Evolutionary conservation across 208 protist species (phyloP).

Genomic region (Tetramitus jugosus): DNA sequence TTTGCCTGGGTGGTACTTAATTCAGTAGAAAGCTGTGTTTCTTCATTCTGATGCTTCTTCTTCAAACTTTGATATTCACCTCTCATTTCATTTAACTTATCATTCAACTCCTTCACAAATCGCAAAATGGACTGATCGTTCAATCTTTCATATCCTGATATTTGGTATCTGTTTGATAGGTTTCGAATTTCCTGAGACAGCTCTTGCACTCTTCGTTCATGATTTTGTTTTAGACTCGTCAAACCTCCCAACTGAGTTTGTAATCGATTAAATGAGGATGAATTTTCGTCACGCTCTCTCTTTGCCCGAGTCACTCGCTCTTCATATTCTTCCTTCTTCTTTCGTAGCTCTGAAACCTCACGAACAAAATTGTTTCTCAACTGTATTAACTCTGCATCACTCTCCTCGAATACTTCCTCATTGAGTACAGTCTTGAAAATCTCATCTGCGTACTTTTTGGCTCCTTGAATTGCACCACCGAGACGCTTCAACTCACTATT

Average conservation of each 20-base stretch:
- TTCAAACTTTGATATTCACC: background rate
- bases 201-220: background rate
- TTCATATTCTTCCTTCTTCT: background rate
- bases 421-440: background rate
- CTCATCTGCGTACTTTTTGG: background rate
- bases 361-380: background rate
- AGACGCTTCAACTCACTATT: background rate
- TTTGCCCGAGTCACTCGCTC: background rate
- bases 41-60: no score
- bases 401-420: conserved; percentile 10
- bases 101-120: background rate
- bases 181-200: background rate
- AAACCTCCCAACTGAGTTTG: background rate
- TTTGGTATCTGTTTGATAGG: background rate
- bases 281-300: background rate
- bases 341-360: background rate
- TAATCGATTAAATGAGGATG: background rate
- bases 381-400: background rate
- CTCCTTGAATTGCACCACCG: background rate
- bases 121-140: background rate
- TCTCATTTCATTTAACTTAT: background rate
- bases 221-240: background rate
- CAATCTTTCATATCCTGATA: conserved; percentile 4
- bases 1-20: background rate
- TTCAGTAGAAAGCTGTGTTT: background rate